Evolutionary conservation across 768 basidiomycete genomes (phyloP), one percentile per base, ranked within the genome.

Genomic region (Dentipellis fragilis): DNA sequence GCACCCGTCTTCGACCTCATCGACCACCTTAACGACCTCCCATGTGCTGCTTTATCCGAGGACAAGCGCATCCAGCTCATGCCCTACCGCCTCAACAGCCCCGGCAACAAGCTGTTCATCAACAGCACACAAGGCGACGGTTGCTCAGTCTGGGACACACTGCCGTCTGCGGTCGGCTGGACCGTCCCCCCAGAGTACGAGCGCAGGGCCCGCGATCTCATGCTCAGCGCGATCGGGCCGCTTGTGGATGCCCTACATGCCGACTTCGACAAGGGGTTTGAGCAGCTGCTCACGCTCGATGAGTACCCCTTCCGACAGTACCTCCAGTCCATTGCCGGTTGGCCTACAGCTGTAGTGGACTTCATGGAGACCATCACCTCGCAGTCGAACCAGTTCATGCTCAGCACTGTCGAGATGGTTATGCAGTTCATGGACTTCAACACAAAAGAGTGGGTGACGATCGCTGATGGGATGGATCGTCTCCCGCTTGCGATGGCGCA

Each of bases 351-450:
- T 10, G 60, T 64, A 12, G 53, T 64, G 2, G 64, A 65, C 46
- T 64, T 64, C n/a, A 14, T 59, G 46, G 64, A 64, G 52, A 65
- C 61, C n/a, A 49, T 65, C 47, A 54, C 52, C 3, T 64, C 63
- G 16, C 63, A 64, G 22, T 63, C 63, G 19, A 64, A 64, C 47
- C 63, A 64, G 49, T 64, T 64, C 64, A 47, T 55, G 10, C 64
- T 65, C 42, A 64, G 63, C 56, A 59, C 62, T n/a, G 56, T 61
- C 10, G 63, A 64, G 58, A 58, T 64, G 55, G 47, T 64, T 11
- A 64, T 64, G 63, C 64, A 64, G 38, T 52, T 59, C 47, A 56
- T 64, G 22, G 63, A 64, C 56, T 64, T 64, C 42, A 56, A 55
- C 38, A 65, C 61, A 2, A 52, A 63, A 42, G 50, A 57, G 17